phyloP scores from a whole-genome alignment of 2,329 filamentous ascomycete species.

The Alternaria sp. region DNA sequence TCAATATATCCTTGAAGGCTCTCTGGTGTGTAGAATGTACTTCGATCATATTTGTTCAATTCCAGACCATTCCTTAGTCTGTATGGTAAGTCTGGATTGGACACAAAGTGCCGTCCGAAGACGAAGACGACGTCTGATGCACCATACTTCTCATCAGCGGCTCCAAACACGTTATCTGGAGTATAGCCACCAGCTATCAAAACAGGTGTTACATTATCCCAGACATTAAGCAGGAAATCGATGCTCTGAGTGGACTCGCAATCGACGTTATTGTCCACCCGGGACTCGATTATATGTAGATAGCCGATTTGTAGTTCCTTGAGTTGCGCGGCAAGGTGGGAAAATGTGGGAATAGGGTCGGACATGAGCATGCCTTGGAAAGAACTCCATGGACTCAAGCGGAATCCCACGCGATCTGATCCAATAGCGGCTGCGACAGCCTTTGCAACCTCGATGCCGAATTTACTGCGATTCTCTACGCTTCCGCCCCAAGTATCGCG shows the following conservation, averaged over 20 bases:
- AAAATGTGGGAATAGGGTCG: conserved; percentile 51
- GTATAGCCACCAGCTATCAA: conserved; percentile 53
- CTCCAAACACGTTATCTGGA: conserved; percentile 42
- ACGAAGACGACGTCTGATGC: conserved; percentile 43
- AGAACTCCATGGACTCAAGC: conserved; percentile 67
- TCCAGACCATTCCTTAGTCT: conserved; percentile 52
- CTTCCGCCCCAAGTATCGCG: conserved; percentile 59
- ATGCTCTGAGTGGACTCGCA: conserved; percentile 19
- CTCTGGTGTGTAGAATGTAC: conserved; percentile 21
- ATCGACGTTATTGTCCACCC: conserved; percentile 17
- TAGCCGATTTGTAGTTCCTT: conserved; percentile 5
- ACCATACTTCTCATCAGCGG: conserved; percentile 49
- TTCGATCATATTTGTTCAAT: conserved; percentile 53
- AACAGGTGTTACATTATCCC: conserved; percentile 24
- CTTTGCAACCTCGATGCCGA: conserved; percentile 62
- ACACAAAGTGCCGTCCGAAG: conserved; percentile 57
- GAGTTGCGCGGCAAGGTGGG: not conserved
- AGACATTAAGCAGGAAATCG: conserved; percentile 15
- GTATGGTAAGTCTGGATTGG: conserved; percentile 57
- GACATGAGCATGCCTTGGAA: conserved; percentile 72
- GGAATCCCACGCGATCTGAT: conserved; percentile 63
- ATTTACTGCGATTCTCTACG: conserved; percentile 60
- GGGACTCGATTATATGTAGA: conserved; percentile 8
- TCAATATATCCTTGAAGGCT: conserved; percentile 22
- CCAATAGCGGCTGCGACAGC: conserved; percentile 62